These are phyloP conservation scores for Diplodia seriata DNA, from an alignment of 2,329 filamentous ascomycete species.

Conservation along the genomic window DNA sequence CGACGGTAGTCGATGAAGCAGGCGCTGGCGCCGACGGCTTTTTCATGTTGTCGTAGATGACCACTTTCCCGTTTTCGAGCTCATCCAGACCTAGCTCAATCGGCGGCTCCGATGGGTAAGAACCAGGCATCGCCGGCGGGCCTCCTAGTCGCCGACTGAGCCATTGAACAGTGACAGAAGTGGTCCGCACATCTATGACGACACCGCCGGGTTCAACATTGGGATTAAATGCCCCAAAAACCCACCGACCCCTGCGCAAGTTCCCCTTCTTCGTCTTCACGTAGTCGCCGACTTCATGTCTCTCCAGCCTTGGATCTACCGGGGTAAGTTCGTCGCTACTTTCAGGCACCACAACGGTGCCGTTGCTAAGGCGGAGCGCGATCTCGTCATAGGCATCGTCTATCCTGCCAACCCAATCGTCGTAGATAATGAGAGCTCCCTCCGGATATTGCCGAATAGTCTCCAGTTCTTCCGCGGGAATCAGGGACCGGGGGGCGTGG, in stretches of 20 bases:
- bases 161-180: conserved; percentile 60
- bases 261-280: conserved; percentile 60
- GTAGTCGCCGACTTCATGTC: conserved; percentile 56
- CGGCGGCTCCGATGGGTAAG: conserved; percentile 41
- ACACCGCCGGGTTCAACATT: conserved; percentile 58
- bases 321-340: conserved; percentile 52
- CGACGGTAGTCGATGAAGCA: conserved; percentile 32
- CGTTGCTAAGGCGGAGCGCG: conserved; percentile 59
- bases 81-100: conserved; percentile 46
- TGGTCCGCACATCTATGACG: conserved; percentile 58
- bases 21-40: conserved; percentile 39
- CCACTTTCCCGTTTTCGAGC: conserved; percentile 52
- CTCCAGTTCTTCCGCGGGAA: conserved; percentile 55
- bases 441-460: conserved; percentile 55
- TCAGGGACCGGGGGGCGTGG: conserved; percentile 41
- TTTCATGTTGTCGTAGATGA: conserved; percentile 50
- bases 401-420: conserved; percentile 64
- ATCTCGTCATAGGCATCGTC: conserved; percentile 58
- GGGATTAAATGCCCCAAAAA: conserved; percentile 59
- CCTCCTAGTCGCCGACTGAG: conserved; percentile 53
- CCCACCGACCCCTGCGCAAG: conserved; percentile 60
- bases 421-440: conserved; percentile 61
- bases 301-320: conserved; percentile 46
- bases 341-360: conserved; percentile 61
- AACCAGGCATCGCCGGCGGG: conserved; percentile 35